Percentiles rank a stretch among this genome's conserved stretches.
Evolutionary conservation across 345 rosid genomes (phyloP).

Genomic region (Conringia planisiliqua): DNA sequence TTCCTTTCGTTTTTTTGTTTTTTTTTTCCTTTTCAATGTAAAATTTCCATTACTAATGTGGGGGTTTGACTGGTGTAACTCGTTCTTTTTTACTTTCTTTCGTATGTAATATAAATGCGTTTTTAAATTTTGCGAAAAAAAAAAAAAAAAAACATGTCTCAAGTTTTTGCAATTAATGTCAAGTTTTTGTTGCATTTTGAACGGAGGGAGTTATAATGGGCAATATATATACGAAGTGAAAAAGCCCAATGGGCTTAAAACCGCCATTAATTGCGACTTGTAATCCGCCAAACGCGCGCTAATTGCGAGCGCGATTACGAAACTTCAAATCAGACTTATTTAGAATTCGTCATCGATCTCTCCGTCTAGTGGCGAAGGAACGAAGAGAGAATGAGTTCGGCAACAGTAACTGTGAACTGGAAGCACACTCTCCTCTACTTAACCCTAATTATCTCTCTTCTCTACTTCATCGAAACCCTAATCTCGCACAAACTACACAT

Average conservation of each 20-base stretch:
- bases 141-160: not conserved
- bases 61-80: slow-evolving; percentile 39
- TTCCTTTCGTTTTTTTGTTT: slow-evolving; percentile 5
- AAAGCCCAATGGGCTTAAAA: slow-evolving; percentile 1
- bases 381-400: slow-evolving; percentile 14
- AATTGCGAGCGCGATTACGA: not conserved
- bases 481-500: slow-evolving; percentile 41
- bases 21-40: slow-evolving; percentile 18
- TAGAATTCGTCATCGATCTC: not conserved
- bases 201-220: not conserved
- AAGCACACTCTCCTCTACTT: slow-evolving; percentile 45
- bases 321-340: not conserved
- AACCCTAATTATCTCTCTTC: slow-evolving; percentile 29
- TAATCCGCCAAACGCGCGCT: not conserved
- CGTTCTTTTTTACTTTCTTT: not conserved
- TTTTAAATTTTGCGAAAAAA: not conserved
- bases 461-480: slow-evolving; percentile 47
- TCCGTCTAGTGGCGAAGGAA: slow-evolving; percentile 1
- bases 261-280: not conserved
- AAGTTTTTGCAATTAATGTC: too few species aligned
- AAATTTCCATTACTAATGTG: slow-evolving; percentile 36
- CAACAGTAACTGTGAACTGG: slow-evolving; percentile 24
- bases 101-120: slow-evolving; percentile 27
- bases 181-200: too few species aligned
- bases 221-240: not conserved